Conservation (phyloP, 805 yeast genomes). For the Kodamaea nitidulidarum region DNA sequence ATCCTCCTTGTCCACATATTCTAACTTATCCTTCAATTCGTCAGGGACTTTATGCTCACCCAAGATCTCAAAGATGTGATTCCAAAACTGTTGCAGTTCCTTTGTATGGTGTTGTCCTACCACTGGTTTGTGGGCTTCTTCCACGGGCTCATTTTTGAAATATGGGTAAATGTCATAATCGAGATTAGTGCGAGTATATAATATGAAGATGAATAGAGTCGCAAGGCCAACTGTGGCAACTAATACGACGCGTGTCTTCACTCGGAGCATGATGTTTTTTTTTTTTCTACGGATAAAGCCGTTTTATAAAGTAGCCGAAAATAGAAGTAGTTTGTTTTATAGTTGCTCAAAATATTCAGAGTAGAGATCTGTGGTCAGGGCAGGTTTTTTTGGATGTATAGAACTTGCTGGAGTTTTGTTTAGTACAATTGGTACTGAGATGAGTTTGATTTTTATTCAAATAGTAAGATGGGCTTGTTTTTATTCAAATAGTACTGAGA, state of each 20-base stretch:
- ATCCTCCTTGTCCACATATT: constrained; percentile 18
- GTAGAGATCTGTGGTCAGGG: too few species aligned
- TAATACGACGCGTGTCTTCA: constrained; percentile 8
- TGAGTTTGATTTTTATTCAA: too few species aligned
- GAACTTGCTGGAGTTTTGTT: too few species aligned
- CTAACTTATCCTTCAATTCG: constrained; percentile 10
- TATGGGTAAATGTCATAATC: constrained; percentile 4
- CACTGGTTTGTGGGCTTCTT: neutral
- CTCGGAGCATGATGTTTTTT: constrained; percentile 3
- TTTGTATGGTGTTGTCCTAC: constrained; percentile 10
- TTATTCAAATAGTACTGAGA: too few species aligned
- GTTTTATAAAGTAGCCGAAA: neutral
- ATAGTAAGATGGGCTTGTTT: too few species aligned
- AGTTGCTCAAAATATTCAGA: too few species aligned
- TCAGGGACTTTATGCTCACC: constrained; percentile 15
- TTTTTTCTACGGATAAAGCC: neutral
- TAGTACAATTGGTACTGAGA: too few species aligned
- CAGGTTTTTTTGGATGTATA: too few species aligned
- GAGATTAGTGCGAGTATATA: neutral
- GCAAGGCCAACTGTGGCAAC: constrained; percentile 1
- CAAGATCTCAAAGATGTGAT: constrained; percentile 21
- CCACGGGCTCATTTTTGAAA: neutral
- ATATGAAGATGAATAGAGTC: neutral
- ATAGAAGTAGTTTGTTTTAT: too few species aligned
- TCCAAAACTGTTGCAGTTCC: constrained; percentile 27